phyloP scores from a whole-genome alignment of 805 yeast genomes.

The Yarrowia keelungensis region DNA sequence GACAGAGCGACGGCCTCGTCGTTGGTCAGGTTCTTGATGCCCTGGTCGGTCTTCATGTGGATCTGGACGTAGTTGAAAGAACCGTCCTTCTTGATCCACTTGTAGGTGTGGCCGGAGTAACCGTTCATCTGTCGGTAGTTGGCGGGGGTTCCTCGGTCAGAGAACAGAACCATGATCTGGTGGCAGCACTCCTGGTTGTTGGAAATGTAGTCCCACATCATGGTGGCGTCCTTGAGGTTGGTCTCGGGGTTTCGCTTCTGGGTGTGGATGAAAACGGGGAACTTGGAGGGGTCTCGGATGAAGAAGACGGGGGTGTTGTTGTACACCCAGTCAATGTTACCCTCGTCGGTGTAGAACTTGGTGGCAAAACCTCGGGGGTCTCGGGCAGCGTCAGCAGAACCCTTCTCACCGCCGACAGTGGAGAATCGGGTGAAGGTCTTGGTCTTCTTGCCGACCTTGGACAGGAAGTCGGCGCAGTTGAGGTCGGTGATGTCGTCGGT shows the following conservation, averaged over 20 bases:
- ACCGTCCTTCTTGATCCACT: constrained; percentile 60
- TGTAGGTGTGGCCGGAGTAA: constrained; percentile 70
- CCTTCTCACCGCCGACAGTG: constrained; percentile 74
- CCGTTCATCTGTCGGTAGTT: constrained; percentile 65
- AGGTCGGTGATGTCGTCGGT: constrained; percentile 64
- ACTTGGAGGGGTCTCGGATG: constrained; percentile 68
- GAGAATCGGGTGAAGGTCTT: constrained; percentile 65
- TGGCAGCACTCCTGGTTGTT: constrained; percentile 65
- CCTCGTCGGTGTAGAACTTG: constrained; percentile 71
- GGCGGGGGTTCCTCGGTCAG: constrained; percentile 66
- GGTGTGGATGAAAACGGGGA: constrained; percentile 70
- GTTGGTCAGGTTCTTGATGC: constrained; percentile 55
- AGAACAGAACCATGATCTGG: constrained; percentile 64
- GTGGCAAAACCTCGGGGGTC: constrained; percentile 75
- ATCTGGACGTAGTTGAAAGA: constrained; percentile 62
- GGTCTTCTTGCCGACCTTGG: constrained; percentile 79
- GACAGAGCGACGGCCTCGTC: constrained; percentile 58
- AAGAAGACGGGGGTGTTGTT: constrained; percentile 75
- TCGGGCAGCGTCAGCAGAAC: constrained; percentile 69
- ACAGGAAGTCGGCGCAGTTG: constrained; percentile 60
- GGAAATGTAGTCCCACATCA: constrained; percentile 64
- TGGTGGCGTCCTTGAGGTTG: constrained; percentile 61
- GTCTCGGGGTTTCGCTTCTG: constrained; percentile 75
- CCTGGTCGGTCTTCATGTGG: constrained; percentile 61
- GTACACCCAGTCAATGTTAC: constrained; percentile 74